Evolutionary conservation across 2,329 filamentous ascomycete genomes (phyloP).

Genomic region (Leptographium galeiforme): DNA sequence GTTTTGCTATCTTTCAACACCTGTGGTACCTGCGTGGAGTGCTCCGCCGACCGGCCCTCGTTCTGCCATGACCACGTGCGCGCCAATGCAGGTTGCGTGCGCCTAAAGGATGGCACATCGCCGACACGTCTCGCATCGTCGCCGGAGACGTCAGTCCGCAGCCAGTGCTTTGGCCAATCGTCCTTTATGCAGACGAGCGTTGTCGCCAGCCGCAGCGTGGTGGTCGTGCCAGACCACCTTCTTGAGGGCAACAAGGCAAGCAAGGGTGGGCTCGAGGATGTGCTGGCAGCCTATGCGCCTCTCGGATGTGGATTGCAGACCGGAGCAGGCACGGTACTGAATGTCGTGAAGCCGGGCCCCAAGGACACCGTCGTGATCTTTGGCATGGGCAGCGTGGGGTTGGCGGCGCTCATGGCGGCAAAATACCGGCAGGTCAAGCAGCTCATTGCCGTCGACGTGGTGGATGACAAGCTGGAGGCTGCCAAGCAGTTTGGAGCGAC

Average conservation of each 20-base stretch:
- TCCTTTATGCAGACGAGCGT: constrained; percentile 16
- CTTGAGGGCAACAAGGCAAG: not conserved
- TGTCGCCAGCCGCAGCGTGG: constrained; percentile 13
- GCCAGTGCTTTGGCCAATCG: constrained; percentile 21
- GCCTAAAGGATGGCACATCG: constrained; percentile 9
- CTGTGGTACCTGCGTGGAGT: constrained; percentile 19
- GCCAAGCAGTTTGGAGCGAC: constrained; percentile 31
- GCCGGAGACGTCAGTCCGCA: constrained; percentile 10
- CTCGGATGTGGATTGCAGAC: constrained; percentile 29
- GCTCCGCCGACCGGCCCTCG: constrained; percentile 14
- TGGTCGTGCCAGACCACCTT: constrained; percentile 13
- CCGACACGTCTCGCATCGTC: constrained; percentile 7
- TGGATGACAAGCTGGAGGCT: constrained; percentile 25
- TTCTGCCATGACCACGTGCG: constrained; percentile 14
- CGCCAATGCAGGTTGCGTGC: not conserved
- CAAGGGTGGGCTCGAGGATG: not conserved
- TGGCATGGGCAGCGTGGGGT: constrained; percentile 25
- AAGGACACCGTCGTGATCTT: constrained; percentile 21
- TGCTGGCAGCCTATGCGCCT: constrained; percentile 17
- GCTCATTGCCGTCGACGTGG: constrained; percentile 32
- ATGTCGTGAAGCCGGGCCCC: constrained; percentile 14
- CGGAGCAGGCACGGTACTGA: constrained; percentile 26
- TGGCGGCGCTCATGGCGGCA: constrained; percentile 25
- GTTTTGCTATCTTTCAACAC: constrained; percentile 21
- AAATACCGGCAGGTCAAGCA: constrained; percentile 15